Conservation (phyloP, 805 yeast species). For the Candida namnaoensis region DNA sequence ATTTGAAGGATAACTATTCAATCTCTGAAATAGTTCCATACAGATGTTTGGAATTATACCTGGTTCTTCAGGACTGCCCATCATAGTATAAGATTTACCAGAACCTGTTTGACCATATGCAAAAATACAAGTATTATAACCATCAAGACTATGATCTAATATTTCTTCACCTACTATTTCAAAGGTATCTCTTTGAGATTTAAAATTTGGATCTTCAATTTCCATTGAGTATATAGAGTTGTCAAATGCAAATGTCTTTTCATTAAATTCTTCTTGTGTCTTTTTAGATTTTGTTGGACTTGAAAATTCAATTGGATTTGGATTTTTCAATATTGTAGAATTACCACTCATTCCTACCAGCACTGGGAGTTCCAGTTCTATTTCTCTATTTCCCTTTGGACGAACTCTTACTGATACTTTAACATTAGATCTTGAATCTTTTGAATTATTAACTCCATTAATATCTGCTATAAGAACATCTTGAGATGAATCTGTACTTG, state of each 20-base stretch:
- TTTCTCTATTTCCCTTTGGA: constrained; percentile 24
- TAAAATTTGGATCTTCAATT: constrained; percentile 22
- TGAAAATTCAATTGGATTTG: constrained; percentile 4
- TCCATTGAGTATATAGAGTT: constrained; percentile 41
- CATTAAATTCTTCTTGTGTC: constrained; percentile 1
- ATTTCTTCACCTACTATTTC: constrained; percentile 47
- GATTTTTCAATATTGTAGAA: constrained; percentile 5
- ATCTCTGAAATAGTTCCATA: constrained; percentile 37
- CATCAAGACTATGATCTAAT: constrained; percentile 55
- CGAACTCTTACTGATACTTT: constrained; percentile 46
- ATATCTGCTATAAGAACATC: no score
- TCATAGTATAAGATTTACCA: constrained; percentile 81
- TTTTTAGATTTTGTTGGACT: constrained; percentile 4
- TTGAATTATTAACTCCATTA: no score
- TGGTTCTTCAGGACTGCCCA: constrained; percentile 40
- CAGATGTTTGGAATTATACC: constrained; percentile 66
- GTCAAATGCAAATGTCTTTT: constrained; percentile 39
- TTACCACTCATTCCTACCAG: constrained; percentile 11
- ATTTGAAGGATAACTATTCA: constrained; percentile 21
- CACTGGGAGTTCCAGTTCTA: constrained; percentile 5
- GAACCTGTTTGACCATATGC: constrained; percentile 83
- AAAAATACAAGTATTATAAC: constrained; percentile 65
- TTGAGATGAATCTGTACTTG: no score
- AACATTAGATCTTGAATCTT: constrained; percentile 19
- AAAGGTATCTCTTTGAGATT: constrained; percentile 45